phyloP scores from a whole-genome alignment of 106 monocot species.

The Phalaenopsis aphrodite region DNA sequence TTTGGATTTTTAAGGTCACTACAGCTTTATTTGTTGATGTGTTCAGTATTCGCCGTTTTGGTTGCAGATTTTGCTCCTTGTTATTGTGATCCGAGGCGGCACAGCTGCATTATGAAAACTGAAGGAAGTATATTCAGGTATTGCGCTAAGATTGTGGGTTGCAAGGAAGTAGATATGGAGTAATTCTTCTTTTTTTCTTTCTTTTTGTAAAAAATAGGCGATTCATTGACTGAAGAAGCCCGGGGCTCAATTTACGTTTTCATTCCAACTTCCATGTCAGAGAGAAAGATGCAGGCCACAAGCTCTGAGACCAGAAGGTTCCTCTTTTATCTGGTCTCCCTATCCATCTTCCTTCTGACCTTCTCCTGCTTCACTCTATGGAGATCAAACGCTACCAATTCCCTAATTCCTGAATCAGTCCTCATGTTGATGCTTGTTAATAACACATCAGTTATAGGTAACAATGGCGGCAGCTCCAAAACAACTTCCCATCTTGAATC shows the following conservation, averaged over 20 bases:
- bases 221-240: neutral
- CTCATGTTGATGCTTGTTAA: slow-evolving; percentile 20
- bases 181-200: neutral
- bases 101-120: neutral
- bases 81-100: neutral
- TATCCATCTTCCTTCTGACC: slow-evolving; percentile 35
- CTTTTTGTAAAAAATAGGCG: neutral
- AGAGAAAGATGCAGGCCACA: slow-evolving; percentile 20
- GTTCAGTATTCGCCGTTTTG: neutral
- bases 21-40: neutral
- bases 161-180: neutral
- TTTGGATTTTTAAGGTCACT: slow-evolving; percentile 2
- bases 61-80: neutral
- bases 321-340: slow-evolving; percentile 24
- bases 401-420: slow-evolving; percentile 21
- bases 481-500: neutral
- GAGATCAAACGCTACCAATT: slow-evolving; percentile 14
- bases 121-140: neutral
- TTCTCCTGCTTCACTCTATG: slow-evolving; percentile 31
- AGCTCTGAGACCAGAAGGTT: slow-evolving; percentile 28
- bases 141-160: neutral
- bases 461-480: neutral
- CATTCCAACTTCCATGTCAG: slow-evolving; percentile 2
- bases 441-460: slow-evolving; percentile 9
- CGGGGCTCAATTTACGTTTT: neutral